Evolutionary conservation across 2,329 filamentous ascomycete genomes (phyloP), one percentile per base, ranked within the genome.

Genomic region (Penicillium sp.): DNA sequence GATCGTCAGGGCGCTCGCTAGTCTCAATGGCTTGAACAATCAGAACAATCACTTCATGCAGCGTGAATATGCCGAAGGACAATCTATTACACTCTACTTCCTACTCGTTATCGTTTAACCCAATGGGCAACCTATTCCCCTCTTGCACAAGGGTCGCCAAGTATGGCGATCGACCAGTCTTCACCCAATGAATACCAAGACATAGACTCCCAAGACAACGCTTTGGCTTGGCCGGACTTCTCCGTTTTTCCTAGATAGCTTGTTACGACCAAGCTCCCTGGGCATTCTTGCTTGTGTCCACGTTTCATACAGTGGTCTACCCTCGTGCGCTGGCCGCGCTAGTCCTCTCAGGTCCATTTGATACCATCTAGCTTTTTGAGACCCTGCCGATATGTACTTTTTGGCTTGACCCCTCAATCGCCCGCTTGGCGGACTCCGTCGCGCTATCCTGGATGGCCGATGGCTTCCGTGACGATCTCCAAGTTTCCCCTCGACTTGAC

Each of bases 401-500:
- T 48, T 35, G 53, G 51, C 15, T 27, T 41, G 41, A 35, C 45
- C 31, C 29, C 54, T 54, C 46, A 37, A 23, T 50, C 33, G n/a
- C 27, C 43, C 40, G 38, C 54, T 55, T 58, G 55, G 61, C 59
- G 61, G 64, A 61, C 42, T 62, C 62, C 59, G 60, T 59, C 23
- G 54, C 42, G 37, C 35, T 38, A 49, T 58, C 55, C 46, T 62
- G 56, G 56, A 60, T 64, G 59, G 58, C 61, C 61, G 65, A 64
- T 67, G 61, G 64, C 59, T 46, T 64, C 61, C 60, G 58, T 60
- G 62, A 61, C 43, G 60, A 64, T 63, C 58, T 62, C 56, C 41
- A 62, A 51, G 31, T 61, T 59, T 56, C 23, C 52, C 27, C 31
- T 43, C 56, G 12, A 57, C 13, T 43, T 40, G 56, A 33, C 48